Evolutionary conservation across 441 rosid genomes (phyloP), one percentile per base, ranked within the genome.

Genomic region (Adansonia madagascariensis): DNA sequence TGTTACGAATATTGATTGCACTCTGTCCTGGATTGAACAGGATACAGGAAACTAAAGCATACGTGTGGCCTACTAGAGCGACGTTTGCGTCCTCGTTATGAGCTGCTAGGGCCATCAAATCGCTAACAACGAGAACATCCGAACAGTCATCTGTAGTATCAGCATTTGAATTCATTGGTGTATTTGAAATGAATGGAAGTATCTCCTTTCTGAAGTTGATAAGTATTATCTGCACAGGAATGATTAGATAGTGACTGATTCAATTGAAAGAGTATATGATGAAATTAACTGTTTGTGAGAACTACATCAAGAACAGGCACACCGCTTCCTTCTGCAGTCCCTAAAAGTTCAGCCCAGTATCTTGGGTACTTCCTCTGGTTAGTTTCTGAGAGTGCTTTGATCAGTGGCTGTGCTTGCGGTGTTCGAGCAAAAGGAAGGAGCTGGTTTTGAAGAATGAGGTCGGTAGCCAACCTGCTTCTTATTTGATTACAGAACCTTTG

Each of bases 81-180:
- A 86, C 88, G 67, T 82, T 85, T 35, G 89, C 90, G n/a, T 90
- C 94, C 76, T 90, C 94, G 27, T 90, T 90, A 78, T 90, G 94
- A 3, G 87, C 90, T 53, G 86, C 94, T 15, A 87, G 18, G 24
- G 92, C 89, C 87, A 87, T 81, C 11, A 76, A 70, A 9, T 85
- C 85, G 14, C 78, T 78, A 12, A 87, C 87, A 61, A 83, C 87
- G 55, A 87, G 83, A 60, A 88, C 73, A 61, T 83, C 88, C 4
- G 94, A 90, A 75, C 91, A 88, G 41, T 90, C 86, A 8, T 85
- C 83, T 31, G 76, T 55, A n/a, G 62, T 8, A 44, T 87, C 84
- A 8, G 15, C 60, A 44, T 62, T 55, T 17, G 78, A 31, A 56
- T 56, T 67, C 24, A 20, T 31, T 31, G 35, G 4, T 31, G 35